Evolutionary conservation across 2,329 filamentous ascomycete species (phyloP), one percentile per base, ranked within the genome.

Genomic region (Colletotrichum euphorbiae): DNA sequence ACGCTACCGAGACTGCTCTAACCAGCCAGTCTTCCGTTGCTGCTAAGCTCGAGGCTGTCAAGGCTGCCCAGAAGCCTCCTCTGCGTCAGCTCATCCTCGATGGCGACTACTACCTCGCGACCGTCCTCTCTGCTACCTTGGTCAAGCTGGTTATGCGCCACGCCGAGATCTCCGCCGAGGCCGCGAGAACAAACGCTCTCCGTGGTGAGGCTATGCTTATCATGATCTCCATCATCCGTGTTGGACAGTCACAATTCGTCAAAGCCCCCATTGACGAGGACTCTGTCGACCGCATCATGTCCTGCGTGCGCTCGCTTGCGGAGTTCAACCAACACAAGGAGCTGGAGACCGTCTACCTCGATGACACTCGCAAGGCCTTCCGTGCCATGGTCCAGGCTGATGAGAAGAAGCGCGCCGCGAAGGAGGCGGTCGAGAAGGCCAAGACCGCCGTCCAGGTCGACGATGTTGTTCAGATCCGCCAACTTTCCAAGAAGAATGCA

Each of bases 131-230:
- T 1, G 96, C 94, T 7, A 98, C 95, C 1, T 87, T 99, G 66
- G 97, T 96, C 15, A 99, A 99, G 82, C 87, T 99, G 62, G 96
- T 99, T 57, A 97, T 99, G 94, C 92, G 96, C 60, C 94, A 98
- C 78, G 92, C 93, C 2, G 94, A 98, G 77, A 94, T 98, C 69
- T 98, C 95, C 1, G 84, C 91, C 24, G 95, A 98, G 74, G 81
- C 86, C 48, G 92, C 93, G 48, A 91, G 96, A 43, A 98, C 95
- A 33, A 99, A 99, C 74, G 94, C 95, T 33, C 87, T 99, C 28
- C 91, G 93, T 56, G 96, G 96, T 3, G 96, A 99, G 80, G 96
- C 96, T 50, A 99, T 99, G 96, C 87, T 99, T 60, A 98, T 99
- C 77, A 97, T 98, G 94, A 97, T 99, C 74, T 98, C 96, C 5